Percentiles rank a stretch among this genome's conserved stretches.
phyloP scores from a whole-genome alignment of 805 yeast genomes.

The Yamadazyma sp. region DNA sequence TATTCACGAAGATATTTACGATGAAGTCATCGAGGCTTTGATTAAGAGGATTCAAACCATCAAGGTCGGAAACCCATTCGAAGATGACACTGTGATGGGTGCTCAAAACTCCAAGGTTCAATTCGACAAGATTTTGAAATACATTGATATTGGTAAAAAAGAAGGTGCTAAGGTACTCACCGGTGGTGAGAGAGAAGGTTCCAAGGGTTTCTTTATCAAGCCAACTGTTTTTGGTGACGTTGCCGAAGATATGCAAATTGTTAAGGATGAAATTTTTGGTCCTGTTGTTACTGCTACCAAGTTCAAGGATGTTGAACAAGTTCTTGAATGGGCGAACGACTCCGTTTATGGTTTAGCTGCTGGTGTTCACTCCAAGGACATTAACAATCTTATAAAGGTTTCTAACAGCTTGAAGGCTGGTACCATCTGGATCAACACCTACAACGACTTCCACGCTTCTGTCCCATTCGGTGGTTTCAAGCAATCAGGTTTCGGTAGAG shows the following conservation, averaged over 20 bases:
- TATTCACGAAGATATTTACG: constrained; percentile 83
- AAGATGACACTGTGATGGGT: constrained; percentile 77
- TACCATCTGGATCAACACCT: constrained; percentile 87
- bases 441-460: constrained; percentile 82
- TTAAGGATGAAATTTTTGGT: constrained; percentile 90
- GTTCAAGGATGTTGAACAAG: constrained; percentile 83
- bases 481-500: constrained; percentile 91
- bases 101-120: constrained; percentile 87
- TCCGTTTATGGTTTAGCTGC: constrained; percentile 87
- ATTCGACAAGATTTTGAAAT: constrained; percentile 71
- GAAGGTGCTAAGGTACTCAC: constrained; percentile 83
- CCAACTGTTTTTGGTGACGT: constrained; percentile 91
- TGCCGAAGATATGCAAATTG: constrained; percentile 67
- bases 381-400: constrained; percentile 74
- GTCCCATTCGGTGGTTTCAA: constrained; percentile 95
- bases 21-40: constrained; percentile 65
- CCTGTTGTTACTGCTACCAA: constrained; percentile 86
- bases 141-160: constrained; percentile 70
- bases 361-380: constrained; percentile 77
- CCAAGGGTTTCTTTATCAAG: constrained; percentile 66
- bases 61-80: constrained; percentile 84
- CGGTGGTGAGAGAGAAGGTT: constrained; percentile 79
- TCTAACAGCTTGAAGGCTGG: constrained; percentile 80
- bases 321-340: constrained; percentile 73
- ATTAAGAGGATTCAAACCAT: constrained; percentile 54